These are phyloP conservation scores for Hypoxylon subgilvum DNA, from an alignment of 495 filamentous ascomycete genomes.

Conservation along the genomic window DNA sequence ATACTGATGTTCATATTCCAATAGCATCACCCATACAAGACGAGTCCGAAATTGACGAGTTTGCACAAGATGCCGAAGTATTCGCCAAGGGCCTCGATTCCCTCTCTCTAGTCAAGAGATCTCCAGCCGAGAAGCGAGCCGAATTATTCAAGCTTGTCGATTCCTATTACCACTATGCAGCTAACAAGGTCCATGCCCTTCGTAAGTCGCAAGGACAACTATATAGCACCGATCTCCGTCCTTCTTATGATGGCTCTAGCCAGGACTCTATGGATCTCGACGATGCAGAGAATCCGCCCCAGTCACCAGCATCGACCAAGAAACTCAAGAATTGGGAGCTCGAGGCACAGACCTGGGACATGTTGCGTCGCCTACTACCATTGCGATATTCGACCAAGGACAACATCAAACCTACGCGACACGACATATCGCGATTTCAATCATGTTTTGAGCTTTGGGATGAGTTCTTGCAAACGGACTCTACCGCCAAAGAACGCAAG, in stretches of 20 bases:
- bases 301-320: constrained; percentile 41
- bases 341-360: constrained; percentile 86
- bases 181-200: constrained; percentile 45
- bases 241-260: constrained; percentile 61
- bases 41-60: constrained; percentile 37
- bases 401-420: constrained; percentile 38
- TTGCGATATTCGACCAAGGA: constrained; percentile 54
- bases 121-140: constrained; percentile 48
- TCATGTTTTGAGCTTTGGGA: constrained; percentile 49
- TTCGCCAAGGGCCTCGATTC: constrained; percentile 55
- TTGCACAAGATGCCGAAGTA: constrained; percentile 51
- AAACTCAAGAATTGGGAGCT: constrained; percentile 53
- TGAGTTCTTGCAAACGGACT: constrained; percentile 56
- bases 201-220: constrained; percentile 41
- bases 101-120: constrained; percentile 40
- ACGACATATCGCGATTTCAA: constrained; percentile 38
- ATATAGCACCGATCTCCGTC: constrained; percentile 19
- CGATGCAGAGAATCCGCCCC: constrained; percentile 49
- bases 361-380: constrained; percentile 67
- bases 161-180: constrained; percentile 50
- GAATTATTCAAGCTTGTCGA: constrained; percentile 53
- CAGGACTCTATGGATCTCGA: constrained; percentile 68
- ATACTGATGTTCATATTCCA: constrained; percentile 15
- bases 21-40: constrained; percentile 14
- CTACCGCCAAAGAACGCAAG: constrained; percentile 68